These are phyloP conservation scores for Ustulina deusta DNA, from an alignment of 2,329 filamentous ascomycete genomes.

Conservation along the genomic window DNA sequence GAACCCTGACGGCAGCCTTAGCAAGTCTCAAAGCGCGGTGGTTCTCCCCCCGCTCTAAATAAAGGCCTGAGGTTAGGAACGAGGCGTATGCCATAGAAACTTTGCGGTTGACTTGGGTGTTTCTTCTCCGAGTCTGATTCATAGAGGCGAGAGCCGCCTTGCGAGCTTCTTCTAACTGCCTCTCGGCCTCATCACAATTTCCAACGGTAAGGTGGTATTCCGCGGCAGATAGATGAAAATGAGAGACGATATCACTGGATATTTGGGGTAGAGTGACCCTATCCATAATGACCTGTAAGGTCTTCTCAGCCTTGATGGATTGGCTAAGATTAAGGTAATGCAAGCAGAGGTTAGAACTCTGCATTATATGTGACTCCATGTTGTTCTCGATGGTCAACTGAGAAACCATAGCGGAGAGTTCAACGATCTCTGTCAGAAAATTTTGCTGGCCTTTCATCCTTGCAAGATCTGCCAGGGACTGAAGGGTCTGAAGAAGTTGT, in stretches of 20 bases:
- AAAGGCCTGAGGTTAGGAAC: conserved; percentile 73
- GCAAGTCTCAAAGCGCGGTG: conserved; percentile 69
- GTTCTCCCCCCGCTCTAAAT: conserved; percentile 71
- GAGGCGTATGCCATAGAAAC: conserved; percentile 69
- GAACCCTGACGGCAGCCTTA: conserved; percentile 66
- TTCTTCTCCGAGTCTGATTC: conserved; percentile 49
- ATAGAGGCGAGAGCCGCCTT: conserved; percentile 49
- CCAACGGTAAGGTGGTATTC: conserved; percentile 80
- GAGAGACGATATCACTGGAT: conserved; percentile 58
- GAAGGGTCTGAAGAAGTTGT: conserved; percentile 62
- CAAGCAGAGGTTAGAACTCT: conserved; percentile 62
- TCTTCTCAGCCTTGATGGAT: conserved; percentile 61
- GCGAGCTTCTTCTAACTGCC: conserved; percentile 57
- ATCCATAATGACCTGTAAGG: conserved; percentile 65
- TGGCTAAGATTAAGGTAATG: conserved; percentile 68
- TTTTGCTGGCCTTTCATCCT: conserved; percentile 63
- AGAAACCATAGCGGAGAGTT: conserved; percentile 60
- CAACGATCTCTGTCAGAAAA: conserved; percentile 60
- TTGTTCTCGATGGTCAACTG: conserved; percentile 50
- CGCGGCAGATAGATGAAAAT: conserved; percentile 76
- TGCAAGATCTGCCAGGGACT: conserved; percentile 64
- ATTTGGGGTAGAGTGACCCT: conserved; percentile 60
- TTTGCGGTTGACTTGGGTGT: conserved; percentile 60
- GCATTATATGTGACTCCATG: conserved; percentile 58
- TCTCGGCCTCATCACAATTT: conserved; percentile 70